Evolutionary conservation across 345 rosid species (phyloP).

Genomic region (Rhodomyrtus tomentosa): DNA sequence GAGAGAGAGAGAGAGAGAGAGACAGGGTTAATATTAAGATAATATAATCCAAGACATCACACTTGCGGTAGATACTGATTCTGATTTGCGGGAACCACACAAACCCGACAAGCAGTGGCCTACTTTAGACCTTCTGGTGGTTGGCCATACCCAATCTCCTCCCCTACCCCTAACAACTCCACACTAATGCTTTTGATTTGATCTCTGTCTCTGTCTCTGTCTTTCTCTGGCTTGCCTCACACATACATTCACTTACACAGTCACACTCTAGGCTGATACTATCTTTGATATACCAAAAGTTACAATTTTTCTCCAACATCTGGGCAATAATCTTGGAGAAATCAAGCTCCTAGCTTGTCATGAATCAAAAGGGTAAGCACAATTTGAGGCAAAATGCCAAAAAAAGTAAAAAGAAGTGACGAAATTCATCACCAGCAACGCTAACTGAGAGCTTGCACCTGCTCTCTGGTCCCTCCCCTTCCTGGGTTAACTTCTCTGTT

Average conservation of each 20-base stretch:
- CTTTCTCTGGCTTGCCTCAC: not conserved
- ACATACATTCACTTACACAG: not conserved
- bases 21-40: not conserved
- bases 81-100: conserved; percentile 60
- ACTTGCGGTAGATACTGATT: conserved; percentile 37
- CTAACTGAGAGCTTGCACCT: not conserved
- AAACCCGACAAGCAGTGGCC: conserved; percentile 19
- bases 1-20: not conserved
- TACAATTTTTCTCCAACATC: not conserved
- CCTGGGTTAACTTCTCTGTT: not conserved
- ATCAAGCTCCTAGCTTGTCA: not conserved
- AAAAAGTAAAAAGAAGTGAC: not conserved
- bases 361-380: not conserved
- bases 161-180: conserved; percentile 6
- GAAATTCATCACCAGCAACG: not conserved
- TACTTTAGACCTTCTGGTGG: conserved; percentile 26
- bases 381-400: not conserved
- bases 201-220: not conserved
- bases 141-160: conserved; percentile 11
- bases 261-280: not conserved
- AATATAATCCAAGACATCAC: conserved; percentile 4
- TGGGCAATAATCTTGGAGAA: not conserved
- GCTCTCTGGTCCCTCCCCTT: not conserved
- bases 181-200: not conserved
- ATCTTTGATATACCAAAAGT: not conserved